phyloP scores from a whole-genome alignment of 2,329 filamentous ascomycete genomes.

The Monilinia laxa region DNA sequence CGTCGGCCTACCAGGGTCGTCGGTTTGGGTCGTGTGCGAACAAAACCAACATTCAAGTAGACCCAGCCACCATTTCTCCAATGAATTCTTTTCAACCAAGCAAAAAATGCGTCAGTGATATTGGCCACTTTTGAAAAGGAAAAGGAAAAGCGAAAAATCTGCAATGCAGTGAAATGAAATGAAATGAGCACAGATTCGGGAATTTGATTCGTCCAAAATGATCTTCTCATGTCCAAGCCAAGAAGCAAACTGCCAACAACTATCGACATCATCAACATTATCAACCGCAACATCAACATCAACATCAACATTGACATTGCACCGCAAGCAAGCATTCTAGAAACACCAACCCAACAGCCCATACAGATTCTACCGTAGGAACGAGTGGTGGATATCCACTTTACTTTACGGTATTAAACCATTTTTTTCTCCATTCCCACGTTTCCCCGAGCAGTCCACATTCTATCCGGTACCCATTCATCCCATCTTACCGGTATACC shows the following conservation, averaged over 20 bases:
- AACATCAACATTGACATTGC: no score
- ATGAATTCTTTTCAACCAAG: constrained; percentile 3
- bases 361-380: neutral
- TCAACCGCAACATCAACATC: neutral
- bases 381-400: constrained; percentile 7
- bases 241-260: constrained; percentile 10
- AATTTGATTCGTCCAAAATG: neutral
- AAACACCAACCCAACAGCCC: neutral
- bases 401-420: neutral
- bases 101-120: neutral
- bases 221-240: neutral
- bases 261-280: neutral
- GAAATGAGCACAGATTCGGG: neutral
- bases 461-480: constrained; percentile 12
- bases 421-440: constrained; percentile 16
- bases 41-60: constrained; percentile 10
- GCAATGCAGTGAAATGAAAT: neutral
- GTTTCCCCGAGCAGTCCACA: constrained; percentile 18
- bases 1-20: constrained; percentile 15
- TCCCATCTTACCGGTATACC: neutral
- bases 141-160: neutral
- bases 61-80: constrained; percentile 21
- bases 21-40: constrained; percentile 20
- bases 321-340: neutral
- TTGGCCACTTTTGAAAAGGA: neutral